Base-by-base conservation (phyloP, 352 stramenopile genomes). In the Globisporangium irregulare region DNA sequence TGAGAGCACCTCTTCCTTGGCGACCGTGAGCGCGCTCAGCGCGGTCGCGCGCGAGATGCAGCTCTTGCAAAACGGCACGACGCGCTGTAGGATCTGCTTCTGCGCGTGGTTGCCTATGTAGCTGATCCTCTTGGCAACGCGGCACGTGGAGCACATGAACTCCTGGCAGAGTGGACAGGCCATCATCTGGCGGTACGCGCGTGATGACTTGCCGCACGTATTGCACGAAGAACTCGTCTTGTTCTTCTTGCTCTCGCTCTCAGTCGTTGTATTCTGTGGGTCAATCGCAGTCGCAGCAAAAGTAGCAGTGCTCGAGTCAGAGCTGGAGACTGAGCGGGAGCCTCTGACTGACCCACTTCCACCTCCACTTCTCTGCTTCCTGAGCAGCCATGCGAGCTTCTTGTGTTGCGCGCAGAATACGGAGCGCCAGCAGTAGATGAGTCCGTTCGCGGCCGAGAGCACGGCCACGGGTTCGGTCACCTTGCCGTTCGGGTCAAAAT, bases 401-500 rank as follows among this genome's bases (percentile, higher is more conserved):
- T 83, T 83, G 36, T 68, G 59, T 41, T 79, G 29, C 7, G 76
- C 74, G 61, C 74, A 83, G 1, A 62, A 64, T 29, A 69, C 72
- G 38, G 78, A 76, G n/a, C 71, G 70, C 29, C 70, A 59, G 69
- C 73, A 84, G 48, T 63, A 71, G 54, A 69, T 43, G 41, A 69
- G 46, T 3, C 64, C 56, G 5, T 32, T 48, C 20, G 56, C 56
- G 22, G 67, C 71, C 70, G 70, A 79, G 53, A 75, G 66, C 7
- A 69, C 72, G 20, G 73, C 75, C 43, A 85, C 73, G 0, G 51
- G 38, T 48, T 81, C 72, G 74, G 60, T 46, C 71, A 69, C 38
- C 73, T 76, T 70, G 69, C 69, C 54, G 56, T 74, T 32, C 54
- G 73, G 50, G 67, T 87, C 77, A 36, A 86, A 75, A 43, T 74